Evolutionary conservation across 2,329 filamentous ascomycete genomes (phyloP), one percentile per base, ranked within the genome.

Genomic region (Cladosporium colombiae): DNA sequence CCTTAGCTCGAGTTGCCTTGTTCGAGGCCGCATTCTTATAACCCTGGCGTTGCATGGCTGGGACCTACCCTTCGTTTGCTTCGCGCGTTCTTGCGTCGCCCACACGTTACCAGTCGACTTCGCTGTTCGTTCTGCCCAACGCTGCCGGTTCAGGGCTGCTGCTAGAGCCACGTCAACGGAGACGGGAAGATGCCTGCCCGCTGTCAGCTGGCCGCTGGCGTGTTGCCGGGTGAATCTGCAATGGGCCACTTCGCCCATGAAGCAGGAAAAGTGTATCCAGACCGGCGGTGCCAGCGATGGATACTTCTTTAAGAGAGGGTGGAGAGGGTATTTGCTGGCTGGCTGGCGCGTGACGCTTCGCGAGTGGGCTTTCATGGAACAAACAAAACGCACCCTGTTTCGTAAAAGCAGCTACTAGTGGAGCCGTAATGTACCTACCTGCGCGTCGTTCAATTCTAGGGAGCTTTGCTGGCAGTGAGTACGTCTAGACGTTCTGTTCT

Each of bases 51-150:
- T 63, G 49, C 61, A 63, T 63, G 61, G 60, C 31, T 29, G 33
- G 21, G 49, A 52, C 44, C 37, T 25, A 62, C 59, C 44, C 31
- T 44, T 56, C 50, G 61, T 63, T 63, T 63, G 61, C 61, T 63
- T 46, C 61, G 61, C 37, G 50, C 50, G 61, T 46, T 63, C 44
- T 62, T 62, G 50, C 49, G 50, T 63, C 35, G 61, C 61, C 37
- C 61, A 46, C 50, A 55, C 50, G 61, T 56, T 63, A 63, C 61
- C 21, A 44, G 61, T 63, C 61, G 50, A 63, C 46, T 63, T 63
- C 49, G 61, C 61, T 63, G 61, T 63, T 63, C 61, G 61, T 63
- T 56, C 50, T 56, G 61, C 61, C 61, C 61, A 63, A 63, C 61
- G 50, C 14, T 33, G 59, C 59, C 59, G 44, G 46, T 52, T 21